These are phyloP conservation scores for Camelina sativa DNA, from an alignment of 345 rosid species.

Conservation along the genomic window DNA sequence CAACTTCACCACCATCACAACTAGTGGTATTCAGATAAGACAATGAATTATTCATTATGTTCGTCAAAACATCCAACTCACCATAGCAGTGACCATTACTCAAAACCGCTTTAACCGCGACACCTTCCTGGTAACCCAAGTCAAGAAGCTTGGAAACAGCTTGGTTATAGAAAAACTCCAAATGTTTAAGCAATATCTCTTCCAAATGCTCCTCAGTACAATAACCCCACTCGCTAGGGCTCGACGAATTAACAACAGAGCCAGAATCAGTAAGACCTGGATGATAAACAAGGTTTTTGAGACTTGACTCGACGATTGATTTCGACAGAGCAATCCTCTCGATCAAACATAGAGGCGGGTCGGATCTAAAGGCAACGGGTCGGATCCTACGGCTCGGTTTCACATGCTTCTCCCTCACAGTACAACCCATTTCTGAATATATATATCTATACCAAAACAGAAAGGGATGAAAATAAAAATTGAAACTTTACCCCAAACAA, in stretches of 20 bases:
- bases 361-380: slow-evolving; percentile 48
- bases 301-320: slow-evolving; percentile 62
- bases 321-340: slow-evolving; percentile 50
- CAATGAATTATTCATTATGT: slow-evolving; percentile 72
- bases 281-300: slow-evolving; percentile 58
- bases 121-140: slow-evolving; percentile 71
- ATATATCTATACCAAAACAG: background rate
- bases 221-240: slow-evolving; percentile 58
- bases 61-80: slow-evolving; percentile 73
- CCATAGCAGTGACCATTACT: slow-evolving; percentile 85
- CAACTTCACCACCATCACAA: slow-evolving; percentile 23
- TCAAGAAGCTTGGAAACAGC: slow-evolving; percentile 69
- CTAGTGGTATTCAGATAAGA: slow-evolving; percentile 59
- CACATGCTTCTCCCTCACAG: slow-evolving; percentile 64
- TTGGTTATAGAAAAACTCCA: slow-evolving; percentile 67
- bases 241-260: slow-evolving; percentile 25
- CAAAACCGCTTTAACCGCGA: slow-evolving; percentile 77
- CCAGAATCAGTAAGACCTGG: slow-evolving; percentile 52
- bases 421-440: slow-evolving; percentile 56
- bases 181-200: slow-evolving; percentile 64
- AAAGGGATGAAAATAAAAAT: background rate
- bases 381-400: slow-evolving; percentile 57
- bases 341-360: slow-evolving; percentile 53
- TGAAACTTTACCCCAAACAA: background rate
- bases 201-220: slow-evolving; percentile 88